Percentiles rank a stretch among this genome's conserved stretches.
These are phyloP conservation scores for Pythium sp. DNA, from an alignment of 352 stramenopile genomes.

Conservation along the genomic window DNA sequence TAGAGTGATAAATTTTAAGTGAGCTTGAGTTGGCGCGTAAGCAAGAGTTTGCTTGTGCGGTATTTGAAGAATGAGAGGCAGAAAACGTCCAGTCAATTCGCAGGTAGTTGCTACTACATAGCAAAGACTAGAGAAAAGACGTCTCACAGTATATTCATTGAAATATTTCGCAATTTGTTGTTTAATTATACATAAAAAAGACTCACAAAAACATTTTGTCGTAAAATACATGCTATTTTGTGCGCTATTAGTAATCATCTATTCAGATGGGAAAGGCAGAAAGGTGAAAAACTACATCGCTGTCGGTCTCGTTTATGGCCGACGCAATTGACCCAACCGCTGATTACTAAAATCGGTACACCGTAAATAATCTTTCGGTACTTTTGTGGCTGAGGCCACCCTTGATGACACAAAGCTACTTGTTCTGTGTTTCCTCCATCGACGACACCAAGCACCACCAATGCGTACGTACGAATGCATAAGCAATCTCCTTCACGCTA, in stretches of 20 bases:
- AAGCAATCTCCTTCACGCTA: not conserved
- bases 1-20: not conserved
- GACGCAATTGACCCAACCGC: not conserved
- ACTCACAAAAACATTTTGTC: too few relatives aligned
- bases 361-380: not conserved
- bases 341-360: not conserved
- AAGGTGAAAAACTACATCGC: not conserved
- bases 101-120: too few relatives aligned
- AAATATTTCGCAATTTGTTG: too few relatives aligned
- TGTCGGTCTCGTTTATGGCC: not conserved
- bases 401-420: not conserved
- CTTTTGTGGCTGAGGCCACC: not conserved
- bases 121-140: too few relatives aligned
- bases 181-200: too few relatives aligned
- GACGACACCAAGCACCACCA: not conserved
- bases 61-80: not conserved
- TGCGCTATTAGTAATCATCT: not conserved
- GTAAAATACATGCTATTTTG: too few relatives aligned
- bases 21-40: not conserved
- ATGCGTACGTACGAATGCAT: not conserved
- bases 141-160: too few relatives aligned
- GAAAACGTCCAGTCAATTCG: too few relatives aligned
- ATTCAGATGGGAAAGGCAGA: not conserved
- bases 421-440: not conserved
- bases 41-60: not conserved